Evolutionary conservation across 2,329 filamentous ascomycete genomes (phyloP), one percentile per base, ranked within the genome.

Genomic region (Sporothrix schenckii): DNA sequence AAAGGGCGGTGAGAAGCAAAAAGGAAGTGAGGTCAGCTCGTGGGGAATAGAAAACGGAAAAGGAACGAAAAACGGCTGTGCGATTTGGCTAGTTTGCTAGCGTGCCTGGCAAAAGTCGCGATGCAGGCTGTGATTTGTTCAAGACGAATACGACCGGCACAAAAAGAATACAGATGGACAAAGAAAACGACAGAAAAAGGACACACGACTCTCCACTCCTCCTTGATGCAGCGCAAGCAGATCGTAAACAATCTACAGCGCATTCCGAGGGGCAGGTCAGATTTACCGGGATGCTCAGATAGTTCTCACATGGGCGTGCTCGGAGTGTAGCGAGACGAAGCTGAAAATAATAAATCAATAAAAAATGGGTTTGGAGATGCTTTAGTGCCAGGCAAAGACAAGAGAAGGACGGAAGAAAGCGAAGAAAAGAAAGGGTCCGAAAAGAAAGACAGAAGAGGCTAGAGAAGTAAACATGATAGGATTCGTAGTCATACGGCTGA

Each of bases 351-450:
- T 34, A 7, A 7, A 34, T 34, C 7, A 34, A 34, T 34, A 34
- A 7, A 53, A 70, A 72, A 72, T 24, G 70, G 68, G 68, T 72
- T 72, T 70, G 70, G 63, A 16, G 54, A 21, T 66, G 54, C 68
- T 54, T 68, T 72, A 70, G 70, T 65, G 49, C 34, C 60, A 44
- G 54, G 39, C 49, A 52, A 69, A 34, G 65, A 7, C 6, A 50
- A 53, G 47, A 61, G 41, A 69, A 52, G 60, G 16, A 49, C 50
- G 21, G 5, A 50, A 56, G 60, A 30, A 41, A 11, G 21, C 7
- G 41, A 47, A 27, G 16, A 24, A 24, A 60, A 41, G 41, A 44
- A 44, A 44, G 41, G 14, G 41, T 4, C 41, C 2, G 41, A 44
- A 60, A 60, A 3, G 14, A 21, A 52, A 49, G 47, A 13, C 14